Evolutionary conservation across 2,329 filamentous ascomycete genomes (phyloP).

Genomic region (Eutypa lata): DNA sequence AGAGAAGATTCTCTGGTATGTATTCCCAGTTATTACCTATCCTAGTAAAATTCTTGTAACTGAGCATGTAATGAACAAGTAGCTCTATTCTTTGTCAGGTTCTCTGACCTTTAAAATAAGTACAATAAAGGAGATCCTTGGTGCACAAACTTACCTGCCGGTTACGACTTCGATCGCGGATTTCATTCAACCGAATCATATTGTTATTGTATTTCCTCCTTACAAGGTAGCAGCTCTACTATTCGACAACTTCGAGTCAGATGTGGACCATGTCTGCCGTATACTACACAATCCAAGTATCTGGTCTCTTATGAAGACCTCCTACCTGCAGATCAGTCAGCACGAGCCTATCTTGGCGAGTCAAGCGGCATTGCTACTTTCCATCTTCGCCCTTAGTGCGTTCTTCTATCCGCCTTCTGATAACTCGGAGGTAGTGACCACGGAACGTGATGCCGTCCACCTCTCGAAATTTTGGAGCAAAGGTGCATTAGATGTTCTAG

Average conservation of each 20-base stretch:
- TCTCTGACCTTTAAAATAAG: conserved; percentile 11
- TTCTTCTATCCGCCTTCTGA: conserved; percentile 19
- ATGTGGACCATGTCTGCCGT: conserved; percentile 17
- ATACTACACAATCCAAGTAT: conserved; percentile 20
- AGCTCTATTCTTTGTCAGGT: conserved; percentile 17
- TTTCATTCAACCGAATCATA: background rate
- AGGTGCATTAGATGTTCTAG: conserved; percentile 14
- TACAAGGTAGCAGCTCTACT: conserved; percentile 16
- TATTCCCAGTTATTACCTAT: background rate
- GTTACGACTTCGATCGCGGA: background rate
- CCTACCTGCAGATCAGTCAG: conserved; percentile 18
- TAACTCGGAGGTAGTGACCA: conserved; percentile 12
- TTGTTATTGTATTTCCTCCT: conserved; percentile 10
- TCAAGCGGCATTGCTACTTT: conserved; percentile 23
- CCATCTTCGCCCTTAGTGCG: conserved; percentile 20
- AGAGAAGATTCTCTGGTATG: conserved; percentile 12
- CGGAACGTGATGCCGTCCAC: conserved; percentile 13
- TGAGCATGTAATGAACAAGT: background rate
- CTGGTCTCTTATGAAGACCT: conserved; percentile 17
- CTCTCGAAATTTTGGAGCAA: conserved; percentile 7
- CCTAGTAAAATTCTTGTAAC: background rate
- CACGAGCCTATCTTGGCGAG: conserved; percentile 13
- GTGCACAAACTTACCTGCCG: conserved; percentile 1
- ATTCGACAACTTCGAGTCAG: conserved; percentile 17
- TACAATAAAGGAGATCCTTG: conserved; percentile 10